Evolutionary conservation across 768 basidiomycete genomes (phyloP).

Genomic region (Boletus subparvulus): DNA sequence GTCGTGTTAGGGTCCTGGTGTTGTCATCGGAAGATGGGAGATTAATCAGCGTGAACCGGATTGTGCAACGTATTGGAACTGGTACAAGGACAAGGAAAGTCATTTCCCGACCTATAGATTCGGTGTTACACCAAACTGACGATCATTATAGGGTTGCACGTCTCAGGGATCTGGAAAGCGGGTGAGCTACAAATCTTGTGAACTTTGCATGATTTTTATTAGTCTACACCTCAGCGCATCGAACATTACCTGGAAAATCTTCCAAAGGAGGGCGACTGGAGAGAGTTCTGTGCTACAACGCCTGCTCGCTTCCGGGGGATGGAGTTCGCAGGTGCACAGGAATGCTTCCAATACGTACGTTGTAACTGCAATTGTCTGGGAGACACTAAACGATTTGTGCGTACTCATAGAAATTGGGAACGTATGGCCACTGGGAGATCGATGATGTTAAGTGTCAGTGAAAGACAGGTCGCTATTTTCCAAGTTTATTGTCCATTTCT

Average conservation of each 20-base stretch:
- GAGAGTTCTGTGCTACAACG: slow-evolving; percentile 21
- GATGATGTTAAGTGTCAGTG: slow-evolving; percentile 15
- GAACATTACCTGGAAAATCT: slow-evolving; percentile 31
- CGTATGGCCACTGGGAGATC: not conserved
- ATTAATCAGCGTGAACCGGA: slow-evolving; percentile 29
- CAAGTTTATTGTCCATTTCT: not conserved
- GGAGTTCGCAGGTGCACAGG: slow-evolving; percentile 23
- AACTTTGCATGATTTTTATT: not conserved
- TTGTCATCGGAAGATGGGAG: slow-evolving; percentile 26
- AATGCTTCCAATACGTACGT: slow-evolving; percentile 25
- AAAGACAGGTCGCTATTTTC: not conserved
- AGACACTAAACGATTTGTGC: not conserved
- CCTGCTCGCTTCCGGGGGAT: slow-evolving; percentile 25
- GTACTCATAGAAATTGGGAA: slow-evolving; percentile 16
- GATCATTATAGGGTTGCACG: not conserved
- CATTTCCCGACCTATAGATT: not conserved
- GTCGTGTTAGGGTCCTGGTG: slow-evolving; percentile 15
- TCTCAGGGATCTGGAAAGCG: no score
- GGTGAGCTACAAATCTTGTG: slow-evolving; percentile 8
- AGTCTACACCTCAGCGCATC: slow-evolving; percentile 18
- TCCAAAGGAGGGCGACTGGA: slow-evolving; percentile 15
- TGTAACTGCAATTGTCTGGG: not conserved
- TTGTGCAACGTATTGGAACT: slow-evolving; percentile 27
- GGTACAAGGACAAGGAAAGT: slow-evolving; percentile 32
- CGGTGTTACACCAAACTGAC: not conserved